Conservation (phyloP, 805 yeast genomes). For the Pichia exigua region DNA sequence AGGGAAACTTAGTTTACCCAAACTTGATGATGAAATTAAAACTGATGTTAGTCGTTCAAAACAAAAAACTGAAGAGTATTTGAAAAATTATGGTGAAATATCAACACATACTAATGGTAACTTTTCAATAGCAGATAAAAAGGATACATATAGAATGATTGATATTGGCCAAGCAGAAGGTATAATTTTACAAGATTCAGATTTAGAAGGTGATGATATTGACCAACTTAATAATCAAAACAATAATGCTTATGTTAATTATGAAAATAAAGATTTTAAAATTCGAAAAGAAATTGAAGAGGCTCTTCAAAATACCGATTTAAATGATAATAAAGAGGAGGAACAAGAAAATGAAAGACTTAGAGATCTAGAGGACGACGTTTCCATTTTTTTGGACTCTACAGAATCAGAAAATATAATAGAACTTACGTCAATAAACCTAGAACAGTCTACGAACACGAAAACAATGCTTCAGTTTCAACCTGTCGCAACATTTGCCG, state of each 20-base stretch:
- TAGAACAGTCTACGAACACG: not conserved
- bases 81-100: not conserved
- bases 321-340: not conserved
- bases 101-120: not conserved
- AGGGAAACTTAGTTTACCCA: not conserved
- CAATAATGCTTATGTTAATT: not conserved
- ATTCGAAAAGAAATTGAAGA: conserved; percentile 1
- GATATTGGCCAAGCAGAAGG: conserved; percentile 15
- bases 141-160: not conserved
- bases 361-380: not conserved
- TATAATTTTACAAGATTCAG: conserved; percentile 18
- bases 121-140: not conserved
- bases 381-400: not conserved
- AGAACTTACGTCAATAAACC: not conserved
- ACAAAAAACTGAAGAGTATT: not conserved
- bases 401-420: not conserved
- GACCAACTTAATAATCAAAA: not conserved
- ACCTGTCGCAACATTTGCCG: not conserved
- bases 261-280: conserved; percentile 5
- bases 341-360: not conserved
- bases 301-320: conserved; percentile 1
- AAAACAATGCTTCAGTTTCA: not conserved
- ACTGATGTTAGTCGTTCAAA: not conserved
- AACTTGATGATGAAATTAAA: not conserved
- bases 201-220: conserved; percentile 5